Evolutionary conservation across 495 filamentous ascomycete species (phyloP), one percentile per base, ranked within the genome.

Genomic region (Neurospora sp.): DNA sequence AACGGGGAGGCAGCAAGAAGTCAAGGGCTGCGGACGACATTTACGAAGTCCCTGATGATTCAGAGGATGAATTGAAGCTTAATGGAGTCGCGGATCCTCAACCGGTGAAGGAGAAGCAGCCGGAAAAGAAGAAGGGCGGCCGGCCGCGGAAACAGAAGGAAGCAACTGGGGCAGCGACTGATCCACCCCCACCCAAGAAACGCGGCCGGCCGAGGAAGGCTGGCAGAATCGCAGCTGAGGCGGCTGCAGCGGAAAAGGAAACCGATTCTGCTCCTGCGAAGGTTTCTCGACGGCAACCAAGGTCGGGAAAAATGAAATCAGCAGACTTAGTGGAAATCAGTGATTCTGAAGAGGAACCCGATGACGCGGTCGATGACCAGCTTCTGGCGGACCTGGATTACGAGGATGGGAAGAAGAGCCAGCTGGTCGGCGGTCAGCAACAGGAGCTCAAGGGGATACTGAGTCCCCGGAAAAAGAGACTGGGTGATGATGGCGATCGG

Each of bases 1-100:
- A 37, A 11, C 37, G 38, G 39, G 68, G 46, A 8, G 14, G 41
- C 31, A n/a, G 70, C 40, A 44, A 8, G n/a, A 61, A 31, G 18
- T 59, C 27, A 5, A 71, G 18, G 9, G 22, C 70, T 20, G 44
- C 44, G 14, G 70, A 38, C 12, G 81, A 75, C 37, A 68, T 83
- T 35, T 85, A 85, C 74, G 82, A 84, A 14, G 77, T 84, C 6
- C 83, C 80, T 0, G 82, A 84, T 71, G 84, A 83, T 3, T 81
- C 73, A 11, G 81, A 80, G 44, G 79, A 80, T 61, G 83, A 85
- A 61, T 41, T 80, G 38, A 70, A 8, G n/a, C n/a, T 70, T 1
- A 38, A 71, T 7, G 44, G 37, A 8, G 69, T 70, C 0, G 66
- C 53, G 18, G 27, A 46, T 14, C 70, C 31, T 11, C 20, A 53